Evolutionary conservation across 441 rosid species (phyloP).

Genomic region (Populus tomentosa): DNA sequence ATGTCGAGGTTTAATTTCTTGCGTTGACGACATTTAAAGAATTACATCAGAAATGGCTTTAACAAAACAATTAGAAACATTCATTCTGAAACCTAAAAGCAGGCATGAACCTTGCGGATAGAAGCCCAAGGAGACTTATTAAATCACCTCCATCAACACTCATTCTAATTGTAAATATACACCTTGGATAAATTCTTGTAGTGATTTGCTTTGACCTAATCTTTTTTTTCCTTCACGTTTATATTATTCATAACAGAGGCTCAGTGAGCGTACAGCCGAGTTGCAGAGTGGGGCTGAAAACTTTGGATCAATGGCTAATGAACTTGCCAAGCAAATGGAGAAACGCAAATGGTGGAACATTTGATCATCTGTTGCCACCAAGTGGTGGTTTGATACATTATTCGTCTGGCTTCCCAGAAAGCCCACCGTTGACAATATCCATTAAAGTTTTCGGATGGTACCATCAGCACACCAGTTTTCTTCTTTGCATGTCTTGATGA

Average conservation of each 20-base stretch:
- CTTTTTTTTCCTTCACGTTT: conserved; percentile 1
- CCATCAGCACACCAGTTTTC: neutral
- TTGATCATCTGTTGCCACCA: conserved; percentile 21
- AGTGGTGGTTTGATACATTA: neutral
- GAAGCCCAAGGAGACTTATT: neutral
- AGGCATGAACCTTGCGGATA: neutral
- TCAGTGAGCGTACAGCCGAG: conserved; percentile 66
- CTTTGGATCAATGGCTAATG: conserved; percentile 72
- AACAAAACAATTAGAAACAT: neutral
- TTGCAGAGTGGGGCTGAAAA: conserved; percentile 73
- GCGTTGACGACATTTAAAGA: neutral
- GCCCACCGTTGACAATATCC: neutral
- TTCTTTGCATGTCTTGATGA: neutral
- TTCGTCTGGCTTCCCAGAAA: neutral
- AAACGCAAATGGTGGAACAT: conserved; percentile 94
- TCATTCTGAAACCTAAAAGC: neutral
- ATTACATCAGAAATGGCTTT: neutral
- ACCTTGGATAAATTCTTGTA: neutral
- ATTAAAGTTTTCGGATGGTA: neutral
- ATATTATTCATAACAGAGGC: conserved; percentile 38
- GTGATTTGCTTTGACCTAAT: neutral
- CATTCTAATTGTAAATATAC: neutral
- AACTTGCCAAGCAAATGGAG: conserved; percentile 87
- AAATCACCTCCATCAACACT: neutral
- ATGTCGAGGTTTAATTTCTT: neutral